Evolutionary conservation across 768 basidiomycete genomes (phyloP), one percentile per base, ranked within the genome.

Genomic region (Lentinus tigrinus): DNA sequence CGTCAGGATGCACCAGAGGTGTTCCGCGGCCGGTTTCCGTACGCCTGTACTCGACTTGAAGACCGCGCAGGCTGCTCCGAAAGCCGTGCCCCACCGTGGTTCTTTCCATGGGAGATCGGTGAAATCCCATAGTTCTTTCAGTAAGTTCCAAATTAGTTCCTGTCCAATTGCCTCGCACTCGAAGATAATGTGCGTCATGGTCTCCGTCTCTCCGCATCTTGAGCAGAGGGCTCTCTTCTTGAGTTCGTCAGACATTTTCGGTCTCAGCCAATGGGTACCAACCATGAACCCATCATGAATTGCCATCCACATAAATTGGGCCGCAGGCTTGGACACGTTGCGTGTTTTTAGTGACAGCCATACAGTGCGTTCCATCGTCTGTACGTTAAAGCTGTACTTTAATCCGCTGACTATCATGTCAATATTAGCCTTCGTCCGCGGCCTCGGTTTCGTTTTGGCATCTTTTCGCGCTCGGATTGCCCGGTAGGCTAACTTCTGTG

Each of bases 181-280:
- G 46, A 52, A 46, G 1, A 59, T 37, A 2, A 59, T 59, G 34
- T 59, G 58, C 0, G 47, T n/a, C 52, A 59, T 48, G 0, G 52
- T 16, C 16, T 59, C 58, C 1, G 3, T 1, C 14, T 34, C 24
- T 2, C 5, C 19, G 21, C 58, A 59, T 13, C 26, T 34, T 16
- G 16, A n/a, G 24, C 58, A 59, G 3, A 14, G 38, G 2, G 46
- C 52, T 10, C 58, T 6, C 21, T 39, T 37, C 43, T 49, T 7
- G 0, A 52, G 21, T 7, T 31, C 10, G 2, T 49, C 58, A 10
- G 49, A 19, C 31, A 50, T 50, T 3, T 17, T 21, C 3, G 23
- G 21, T 17, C 56, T 14, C 1, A 58, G 47, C 56, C 56, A 57
- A 21, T 57, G 48, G 11, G 31, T 17, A 2, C 57, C 44, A 2